Evolutionary conservation across 2,329 filamentous ascomycete genomes (phyloP), one percentile per base, ranked within the genome.

Genomic region (Dactylellina sp.): DNA sequence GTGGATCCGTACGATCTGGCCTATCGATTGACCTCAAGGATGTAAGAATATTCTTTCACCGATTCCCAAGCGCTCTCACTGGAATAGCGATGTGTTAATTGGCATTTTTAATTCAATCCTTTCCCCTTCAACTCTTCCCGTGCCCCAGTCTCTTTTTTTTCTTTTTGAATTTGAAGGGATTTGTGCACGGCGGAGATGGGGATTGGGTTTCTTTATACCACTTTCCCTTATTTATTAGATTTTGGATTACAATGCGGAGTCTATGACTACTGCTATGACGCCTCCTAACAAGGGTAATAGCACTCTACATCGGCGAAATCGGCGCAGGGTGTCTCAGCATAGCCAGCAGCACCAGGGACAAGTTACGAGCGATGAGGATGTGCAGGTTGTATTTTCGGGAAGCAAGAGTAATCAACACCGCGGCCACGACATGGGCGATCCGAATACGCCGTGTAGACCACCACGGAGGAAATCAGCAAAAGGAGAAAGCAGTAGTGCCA

Each of bases 311-410:
- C 46, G 61, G 22, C 53, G 70, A 14, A 60, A 16, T 18, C 59
- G 66, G 46, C 44, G 66, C 9, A 60, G 46, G n/a, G n/a, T n/a
- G 44, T 32, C 44, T 1, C 53, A 44, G 12, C 66, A 32, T 9
- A 32, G 28, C 28, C 28, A 71, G 25, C 32, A 62, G 16, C 52
- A 52, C 22, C 55, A 66, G 18, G 47, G 46, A 32, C 46, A 59
- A n/a, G 24, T 61, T 16, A 61, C 68, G 7, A 64, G 59, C 28
- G 68, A 72, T 42, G 70, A 74, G 2, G 70, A 74, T 0, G 14
- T 57, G 9, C 66, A 72, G 16, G 49, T 74, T 22, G 56, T 74
- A 5, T 74, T 74, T 40, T 55, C 70, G 2, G 61, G 70, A 5
- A 40, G 60, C 11, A 63, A 49, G 4, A 40, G 60, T 7, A 63